phyloP scores from a whole-genome alignment of 306 rosid genomes.

The Hylodesmum podocarpum region DNA sequence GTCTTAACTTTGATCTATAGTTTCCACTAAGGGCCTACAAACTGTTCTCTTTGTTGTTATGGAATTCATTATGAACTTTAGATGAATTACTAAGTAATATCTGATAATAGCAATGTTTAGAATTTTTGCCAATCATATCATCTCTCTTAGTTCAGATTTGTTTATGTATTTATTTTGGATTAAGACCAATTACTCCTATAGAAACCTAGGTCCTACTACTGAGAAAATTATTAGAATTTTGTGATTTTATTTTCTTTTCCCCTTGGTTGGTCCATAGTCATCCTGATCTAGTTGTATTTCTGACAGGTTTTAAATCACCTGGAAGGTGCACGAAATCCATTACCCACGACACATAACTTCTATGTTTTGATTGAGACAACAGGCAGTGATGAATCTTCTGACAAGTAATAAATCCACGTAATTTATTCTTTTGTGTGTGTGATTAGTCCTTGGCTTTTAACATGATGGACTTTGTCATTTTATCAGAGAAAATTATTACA shows the following conservation, averaged over 20 bases:
- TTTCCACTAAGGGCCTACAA: background rate
- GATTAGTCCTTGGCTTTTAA: background rate
- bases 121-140: conserved; percentile 10
- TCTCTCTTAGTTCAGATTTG: background rate
- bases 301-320: conserved; percentile 70
- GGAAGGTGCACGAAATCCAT: conserved; percentile 90
- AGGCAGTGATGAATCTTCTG: conserved; percentile 83
- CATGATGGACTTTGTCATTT: background rate
- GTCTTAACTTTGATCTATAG: conserved; percentile 16
- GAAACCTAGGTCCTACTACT: background rate
- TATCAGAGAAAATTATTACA: conserved; percentile 4
- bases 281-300: conserved; percentile 34
- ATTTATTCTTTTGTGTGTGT: background rate
- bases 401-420: conserved; percentile 52
- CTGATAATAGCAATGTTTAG: conserved; percentile 11
- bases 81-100: background rate
- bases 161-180: background rate
- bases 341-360: conserved; percentile 72
- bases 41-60: conserved; percentile 1
- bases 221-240: conserved; percentile 14
- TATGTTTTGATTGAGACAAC: conserved; percentile 93
- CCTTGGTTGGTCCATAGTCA: conserved; percentile 16
- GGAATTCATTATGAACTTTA: background rate
- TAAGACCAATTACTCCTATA: background rate
- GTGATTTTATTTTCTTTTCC: conserved; percentile 7